These are phyloP conservation scores for Chamaecrista fasciculata DNA, from an alignment of 306 rosid genomes.

Conservation along the genomic window DNA sequence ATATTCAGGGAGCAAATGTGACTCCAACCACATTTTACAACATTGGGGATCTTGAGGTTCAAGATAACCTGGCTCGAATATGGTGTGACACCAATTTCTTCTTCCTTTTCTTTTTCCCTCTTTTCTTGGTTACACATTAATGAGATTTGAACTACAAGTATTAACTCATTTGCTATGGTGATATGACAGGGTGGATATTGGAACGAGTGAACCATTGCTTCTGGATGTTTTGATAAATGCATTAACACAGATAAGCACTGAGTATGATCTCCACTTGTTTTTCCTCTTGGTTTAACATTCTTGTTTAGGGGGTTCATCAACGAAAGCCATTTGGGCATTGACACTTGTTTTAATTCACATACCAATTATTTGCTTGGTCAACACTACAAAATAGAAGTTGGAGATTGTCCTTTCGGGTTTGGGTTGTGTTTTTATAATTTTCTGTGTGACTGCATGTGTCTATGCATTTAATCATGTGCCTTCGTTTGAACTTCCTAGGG, in stretches of 20 bases:
- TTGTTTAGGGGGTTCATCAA: background rate
- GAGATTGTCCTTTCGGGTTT: background rate
- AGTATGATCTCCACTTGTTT: slow-evolving; percentile 51
- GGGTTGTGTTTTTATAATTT: background rate
- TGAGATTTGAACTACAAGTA: slow-evolving; percentile 17
- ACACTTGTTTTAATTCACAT: background rate
- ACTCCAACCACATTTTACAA: slow-evolving; percentile 79
- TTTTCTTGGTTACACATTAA: slow-evolving; percentile 2
- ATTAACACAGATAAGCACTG: slow-evolving; percentile 83
- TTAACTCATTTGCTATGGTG: slow-evolving; percentile 24
- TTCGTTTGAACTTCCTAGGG: too few relatives aligned
- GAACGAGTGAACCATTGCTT: slow-evolving; percentile 73
- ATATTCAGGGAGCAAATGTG: slow-evolving; percentile 76
- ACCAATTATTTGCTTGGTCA: background rate
- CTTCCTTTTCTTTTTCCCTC: background rate
- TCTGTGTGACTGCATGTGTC: background rate
- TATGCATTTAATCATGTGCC: background rate
- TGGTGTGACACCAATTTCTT: slow-evolving; percentile 49
- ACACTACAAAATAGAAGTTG: background rate
- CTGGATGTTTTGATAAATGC: slow-evolving; percentile 88
- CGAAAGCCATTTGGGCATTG: slow-evolving; percentile 11
- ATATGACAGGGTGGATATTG: slow-evolving; percentile 79
- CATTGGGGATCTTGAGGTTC: slow-evolving; percentile 92
- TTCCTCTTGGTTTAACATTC: background rate
- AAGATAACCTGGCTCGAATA: slow-evolving; percentile 86